Conservation (phyloP, 441 rosid species). For the Gossypium armourianum region DNA sequence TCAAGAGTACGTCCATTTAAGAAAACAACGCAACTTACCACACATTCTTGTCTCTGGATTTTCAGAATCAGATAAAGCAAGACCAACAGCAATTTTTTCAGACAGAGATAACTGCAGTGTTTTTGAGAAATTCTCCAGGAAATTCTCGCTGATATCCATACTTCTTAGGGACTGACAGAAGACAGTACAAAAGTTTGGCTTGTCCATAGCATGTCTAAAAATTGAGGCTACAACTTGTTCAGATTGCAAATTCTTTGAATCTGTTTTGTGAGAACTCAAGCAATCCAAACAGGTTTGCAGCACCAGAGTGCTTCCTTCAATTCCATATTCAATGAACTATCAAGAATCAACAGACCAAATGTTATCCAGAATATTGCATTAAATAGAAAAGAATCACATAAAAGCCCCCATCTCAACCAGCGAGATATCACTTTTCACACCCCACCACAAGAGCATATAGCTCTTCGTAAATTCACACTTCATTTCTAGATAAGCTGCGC, state of each 20-base stretch:
- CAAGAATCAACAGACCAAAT: slow-evolving; percentile 1
- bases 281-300: slow-evolving; percentile 53
- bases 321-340: slow-evolving; percentile 61
- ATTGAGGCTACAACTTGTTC: slow-evolving; percentile 44
- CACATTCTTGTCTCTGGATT: slow-evolving; percentile 37
- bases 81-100: slow-evolving; percentile 62
- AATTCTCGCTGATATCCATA: slow-evolving; percentile 37
- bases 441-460: not conserved
- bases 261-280: slow-evolving; percentile 39
- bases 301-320: slow-evolving; percentile 44
- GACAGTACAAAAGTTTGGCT: slow-evolving; percentile 52
- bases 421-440: not conserved
- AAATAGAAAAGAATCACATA: not conserved
- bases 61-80: slow-evolving; percentile 61
- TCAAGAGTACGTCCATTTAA: not conserved
- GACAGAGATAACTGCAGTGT: slow-evolving; percentile 41
- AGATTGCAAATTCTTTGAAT: slow-evolving; percentile 30
- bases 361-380: not conserved
- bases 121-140: slow-evolving; percentile 43
- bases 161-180: slow-evolving; percentile 49
- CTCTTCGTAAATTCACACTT: not conserved
- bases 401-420: not conserved
- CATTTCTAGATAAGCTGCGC: not conserved
- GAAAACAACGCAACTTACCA: slow-evolving; percentile 32
- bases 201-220: slow-evolving; percentile 46